phyloP scores from a whole-genome alignment of 495 filamentous ascomycete genomes.

The Monascus purpureus region DNA sequence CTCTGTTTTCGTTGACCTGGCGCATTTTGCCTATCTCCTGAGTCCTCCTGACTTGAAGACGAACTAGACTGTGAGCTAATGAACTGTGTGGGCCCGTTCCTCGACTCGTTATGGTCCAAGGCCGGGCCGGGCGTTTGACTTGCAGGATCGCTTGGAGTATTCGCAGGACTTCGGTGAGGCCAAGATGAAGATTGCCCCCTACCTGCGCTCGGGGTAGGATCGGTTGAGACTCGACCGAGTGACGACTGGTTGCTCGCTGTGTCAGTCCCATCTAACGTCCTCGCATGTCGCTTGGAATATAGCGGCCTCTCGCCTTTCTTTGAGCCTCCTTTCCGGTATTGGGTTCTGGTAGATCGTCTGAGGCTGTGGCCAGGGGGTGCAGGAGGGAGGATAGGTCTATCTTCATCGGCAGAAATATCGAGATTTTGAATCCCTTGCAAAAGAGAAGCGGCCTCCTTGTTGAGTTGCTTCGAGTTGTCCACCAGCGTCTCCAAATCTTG shows the following conservation, averaged over 20 bases:
- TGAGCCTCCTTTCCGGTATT: slow-evolving; percentile 78
- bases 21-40: slow-evolving; percentile 6
- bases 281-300: slow-evolving; percentile 59
- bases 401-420: slow-evolving; percentile 47
- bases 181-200: slow-evolving; percentile 13
- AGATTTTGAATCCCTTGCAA: slow-evolving; percentile 23
- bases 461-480: slow-evolving; percentile 56
- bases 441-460: slow-evolving; percentile 14
- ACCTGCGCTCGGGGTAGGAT: slow-evolving; percentile 42
- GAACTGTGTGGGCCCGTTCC: slow-evolving; percentile 2
- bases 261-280: slow-evolving; percentile 46
- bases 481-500: slow-evolving; percentile 66
- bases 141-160: slow-evolving; percentile 8
- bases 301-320: slow-evolving; percentile 63
- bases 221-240: slow-evolving; percentile 49
- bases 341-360: slow-evolving; percentile 79
- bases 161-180: slow-evolving; percentile 10
- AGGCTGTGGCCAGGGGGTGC: slow-evolving; percentile 62
- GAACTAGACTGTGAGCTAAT: slow-evolving; percentile 3
- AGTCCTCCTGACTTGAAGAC: slow-evolving; percentile 3
- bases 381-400: slow-evolving; percentile 75
- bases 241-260: slow-evolving; percentile 25
- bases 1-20: slow-evolving; percentile 24
- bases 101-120: slow-evolving; percentile 14
- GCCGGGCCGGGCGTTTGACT: slow-evolving; percentile 17